A percentile compares a stretch with the other conserved stretches of the same genome.
Evolutionary conservation across 805 yeast genomes (phyloP).

Genomic region (Saccharomycopsis guyanensis): DNA sequence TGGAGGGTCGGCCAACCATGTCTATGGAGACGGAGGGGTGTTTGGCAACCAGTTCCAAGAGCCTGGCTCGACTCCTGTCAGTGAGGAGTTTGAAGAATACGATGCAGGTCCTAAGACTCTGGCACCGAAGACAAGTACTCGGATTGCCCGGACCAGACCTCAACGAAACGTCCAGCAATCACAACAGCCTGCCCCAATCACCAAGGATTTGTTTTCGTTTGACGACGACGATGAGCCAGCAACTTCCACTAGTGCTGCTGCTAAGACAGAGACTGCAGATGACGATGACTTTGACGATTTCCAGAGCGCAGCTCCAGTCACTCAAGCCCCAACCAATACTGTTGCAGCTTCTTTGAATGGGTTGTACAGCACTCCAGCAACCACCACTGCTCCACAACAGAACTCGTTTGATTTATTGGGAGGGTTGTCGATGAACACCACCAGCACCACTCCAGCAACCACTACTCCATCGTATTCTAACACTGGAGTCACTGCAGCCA

Average conservation of each 20-base stretch:
- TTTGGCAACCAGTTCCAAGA: constrained; percentile 61
- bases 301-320: constrained; percentile 55
- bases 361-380: constrained; percentile 17
- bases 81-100: constrained; percentile 52
- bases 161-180: constrained; percentile 30
- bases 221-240: constrained; percentile 28
- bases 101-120: constrained; percentile 32
- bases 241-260: constrained; percentile 21
- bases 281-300: constrained; percentile 79
- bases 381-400: neutral
- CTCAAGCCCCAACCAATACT: constrained; percentile 20
- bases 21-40: constrained; percentile 67
- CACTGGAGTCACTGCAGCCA: constrained; percentile 26
- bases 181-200: constrained; percentile 28
- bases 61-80: constrained; percentile 37
- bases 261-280: constrained; percentile 36
- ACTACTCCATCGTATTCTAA: constrained; percentile 23
- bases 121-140: constrained; percentile 25
- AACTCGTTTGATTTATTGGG: constrained; percentile 13
- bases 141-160: constrained; percentile 24
- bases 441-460: neutral
- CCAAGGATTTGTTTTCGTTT: constrained; percentile 41
- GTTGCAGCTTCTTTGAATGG: neutral
- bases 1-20: constrained; percentile 24
- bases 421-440: constrained; percentile 3